Evolutionary conservation across 495 filamentous ascomycete species (phyloP).

Genomic region (Penicillium atrosanguineum): DNA sequence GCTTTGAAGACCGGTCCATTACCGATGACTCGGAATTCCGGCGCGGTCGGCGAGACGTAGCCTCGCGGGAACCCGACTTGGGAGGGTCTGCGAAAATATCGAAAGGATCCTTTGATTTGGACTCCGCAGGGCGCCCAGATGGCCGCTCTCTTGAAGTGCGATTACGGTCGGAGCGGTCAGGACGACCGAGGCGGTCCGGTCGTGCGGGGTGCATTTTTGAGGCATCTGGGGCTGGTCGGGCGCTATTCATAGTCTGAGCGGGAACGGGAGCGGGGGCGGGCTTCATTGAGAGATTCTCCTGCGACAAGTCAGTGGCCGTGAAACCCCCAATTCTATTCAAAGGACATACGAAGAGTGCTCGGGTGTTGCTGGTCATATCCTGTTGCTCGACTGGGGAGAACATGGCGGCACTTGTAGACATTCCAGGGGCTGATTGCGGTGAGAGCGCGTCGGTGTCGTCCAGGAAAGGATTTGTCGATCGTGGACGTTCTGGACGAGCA

Average conservation of each 20-base stretch:
- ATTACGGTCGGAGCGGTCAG: constrained; percentile 23
- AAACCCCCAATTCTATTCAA: not conserved
- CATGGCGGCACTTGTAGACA: constrained; percentile 51
- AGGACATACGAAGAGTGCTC: constrained; percentile 84
- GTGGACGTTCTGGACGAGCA: constrained; percentile 59
- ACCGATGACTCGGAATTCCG: constrained; percentile 95
- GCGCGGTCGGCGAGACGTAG: constrained; percentile 56
- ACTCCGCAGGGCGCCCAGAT: constrained; percentile 15
- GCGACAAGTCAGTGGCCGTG: constrained; percentile 7
- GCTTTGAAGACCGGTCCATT: constrained; percentile 60
- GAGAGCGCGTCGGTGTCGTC: constrained; percentile 61
- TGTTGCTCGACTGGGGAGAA: constrained; percentile 53
- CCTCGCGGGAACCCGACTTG: constrained; percentile 20
- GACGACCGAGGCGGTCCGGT: constrained; percentile 15
- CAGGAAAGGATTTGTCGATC: constrained; percentile 90
- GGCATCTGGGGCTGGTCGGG: constrained; percentile 37
- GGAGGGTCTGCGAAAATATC: constrained; percentile 62
- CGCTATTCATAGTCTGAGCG: constrained; percentile 25
- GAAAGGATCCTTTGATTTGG: constrained; percentile 39
- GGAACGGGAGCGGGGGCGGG: constrained; percentile 16
- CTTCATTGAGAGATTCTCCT: constrained; percentile 46
- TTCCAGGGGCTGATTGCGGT: constrained; percentile 42
- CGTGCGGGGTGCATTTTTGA: constrained; percentile 25
- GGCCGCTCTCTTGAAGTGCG: constrained; percentile 32
- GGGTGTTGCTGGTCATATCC: constrained; percentile 60